These are phyloP conservation scores for Hyaloperonospora arabidopsidis DNA, from an alignment of 352 stramenopile species.

Conservation along the genomic window DNA sequence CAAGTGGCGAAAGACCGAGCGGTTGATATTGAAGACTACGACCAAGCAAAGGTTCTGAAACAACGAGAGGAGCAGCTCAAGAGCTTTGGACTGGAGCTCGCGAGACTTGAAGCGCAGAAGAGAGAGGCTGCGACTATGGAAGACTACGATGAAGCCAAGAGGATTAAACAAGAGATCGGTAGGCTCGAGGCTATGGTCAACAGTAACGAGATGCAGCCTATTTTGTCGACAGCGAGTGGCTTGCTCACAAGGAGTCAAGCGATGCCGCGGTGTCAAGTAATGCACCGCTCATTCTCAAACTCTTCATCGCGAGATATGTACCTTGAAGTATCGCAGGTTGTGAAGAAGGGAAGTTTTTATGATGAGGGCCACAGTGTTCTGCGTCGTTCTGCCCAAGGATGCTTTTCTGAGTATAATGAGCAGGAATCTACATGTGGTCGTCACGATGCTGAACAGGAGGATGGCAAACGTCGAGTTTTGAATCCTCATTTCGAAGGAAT, in stretches of 20 bases:
- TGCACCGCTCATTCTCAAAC: conserved; percentile 34
- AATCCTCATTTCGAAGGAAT: conserved; percentile 61
- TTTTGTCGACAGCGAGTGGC: conserved; percentile 29
- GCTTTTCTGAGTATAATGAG: conserved; percentile 9
- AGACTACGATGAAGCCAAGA: conserved; percentile 89
- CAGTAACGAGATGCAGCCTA: conserved; percentile 58
- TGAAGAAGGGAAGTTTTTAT: conserved; percentile 17
- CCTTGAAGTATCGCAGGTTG: conserved; percentile 28
- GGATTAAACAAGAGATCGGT: conserved; percentile 84
- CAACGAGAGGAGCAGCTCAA: conserved; percentile 86
- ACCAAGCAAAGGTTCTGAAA: conserved; percentile 80
- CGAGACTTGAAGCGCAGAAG: conserved; percentile 83
- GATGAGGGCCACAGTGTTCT: conserved; percentile 6
- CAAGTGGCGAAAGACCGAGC: conserved; percentile 80
- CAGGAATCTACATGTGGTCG: conserved; percentile 17
- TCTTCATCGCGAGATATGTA: conserved; percentile 67
- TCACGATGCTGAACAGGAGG: conserved; percentile 16
- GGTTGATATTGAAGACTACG: conserved; percentile 87
- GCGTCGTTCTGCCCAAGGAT: conserved; percentile 14
- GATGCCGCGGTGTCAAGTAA: conserved; percentile 31
- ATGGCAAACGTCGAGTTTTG: conserved; percentile 9
- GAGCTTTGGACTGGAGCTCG: conserved; percentile 79
- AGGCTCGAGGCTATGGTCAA: conserved; percentile 53
- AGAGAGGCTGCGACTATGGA: conserved; percentile 83
- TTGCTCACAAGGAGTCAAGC: conserved; percentile 37